Evolutionary conservation across 75 land plant genomes (phyloP).

Genomic region (Sequoia sempervirens): DNA sequence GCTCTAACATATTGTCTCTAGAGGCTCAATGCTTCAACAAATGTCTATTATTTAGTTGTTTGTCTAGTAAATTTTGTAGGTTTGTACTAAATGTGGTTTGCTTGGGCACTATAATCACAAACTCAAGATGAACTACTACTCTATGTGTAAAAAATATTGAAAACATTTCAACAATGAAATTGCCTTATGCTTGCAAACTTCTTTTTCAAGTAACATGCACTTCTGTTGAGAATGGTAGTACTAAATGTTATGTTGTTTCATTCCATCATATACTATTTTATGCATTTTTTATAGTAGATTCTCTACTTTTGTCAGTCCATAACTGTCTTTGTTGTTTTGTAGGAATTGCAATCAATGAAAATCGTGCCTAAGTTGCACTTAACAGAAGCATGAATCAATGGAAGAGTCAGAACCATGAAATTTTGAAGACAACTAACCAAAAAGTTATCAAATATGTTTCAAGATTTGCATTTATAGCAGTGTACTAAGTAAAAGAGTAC

Average conservation of each 20-base stretch:
- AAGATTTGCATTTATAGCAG: background rate
- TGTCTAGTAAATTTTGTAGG: slow-evolving; percentile 39
- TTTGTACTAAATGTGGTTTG: slow-evolving; percentile 92
- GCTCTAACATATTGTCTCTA: no score
- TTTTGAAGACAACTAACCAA: background rate
- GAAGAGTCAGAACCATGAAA: background rate
- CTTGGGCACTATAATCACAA: slow-evolving; percentile 83
- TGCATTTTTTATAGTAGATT: background rate
- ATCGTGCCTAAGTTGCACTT: slow-evolving; percentile 78
- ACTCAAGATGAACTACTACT: slow-evolving; percentile 70
- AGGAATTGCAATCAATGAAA: slow-evolving; percentile 98
- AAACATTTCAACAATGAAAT: slow-evolving; percentile 78
- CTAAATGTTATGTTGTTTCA: background rate
- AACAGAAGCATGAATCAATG: slow-evolving; percentile 47
- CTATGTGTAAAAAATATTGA: slow-evolving; percentile 82
- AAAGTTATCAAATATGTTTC: background rate
- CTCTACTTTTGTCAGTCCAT: background rate
- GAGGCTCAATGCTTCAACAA: no score
- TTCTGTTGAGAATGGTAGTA: background rate
- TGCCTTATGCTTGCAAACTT: slow-evolving; percentile 99
- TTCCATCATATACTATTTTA: slow-evolving; percentile 1
- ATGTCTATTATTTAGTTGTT: background rate
- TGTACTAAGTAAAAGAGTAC: no score
- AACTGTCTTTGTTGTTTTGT: slow-evolving; percentile 3
- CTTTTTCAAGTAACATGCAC: slow-evolving; percentile 67